Evolutionary conservation across 83 land plant genomes (phyloP), one percentile per base, ranked within the genome.

Genomic region (Thuja plicata): DNA sequence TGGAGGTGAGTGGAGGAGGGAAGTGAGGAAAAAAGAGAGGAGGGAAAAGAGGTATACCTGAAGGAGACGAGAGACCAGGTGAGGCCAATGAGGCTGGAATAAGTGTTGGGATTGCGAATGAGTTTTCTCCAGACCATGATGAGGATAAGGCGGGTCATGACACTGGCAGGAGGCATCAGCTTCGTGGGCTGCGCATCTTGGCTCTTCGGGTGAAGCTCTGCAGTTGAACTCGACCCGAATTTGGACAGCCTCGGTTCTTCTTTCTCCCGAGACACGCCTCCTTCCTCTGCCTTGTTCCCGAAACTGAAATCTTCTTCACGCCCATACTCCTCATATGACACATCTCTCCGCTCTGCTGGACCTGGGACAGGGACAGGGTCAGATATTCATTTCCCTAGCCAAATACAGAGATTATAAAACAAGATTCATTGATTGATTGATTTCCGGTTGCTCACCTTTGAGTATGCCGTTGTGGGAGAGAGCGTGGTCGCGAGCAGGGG

Each of bases 101-200:
- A 97, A 30, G 97, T 96, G 92, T 95, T 94, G 73, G 98, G 97
- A 84, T 95, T 95, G 55, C 96, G 93, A 89, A 95, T 93, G 80
- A 95, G 95, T 77, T 94, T 95, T 48, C 97, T 91, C 96, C 96
- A 94, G 8, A 95, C 96, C 96, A 95, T 92, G 89, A 94, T 92
- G 30, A 95, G 94, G 4, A 95, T 92, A 3, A 95, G 93, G 89
- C 92, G 90, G 0, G 95, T 91, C 96, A 95, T 95, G 10, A 95
- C 96, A 81, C 92, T 91, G 8, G 96, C 92, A 5, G 96, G 94
- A 24, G 95, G 96, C 96, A 93, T 92, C 43, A 55, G 73, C 71
- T 54, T 37, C n/a, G 38, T 57, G 1, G 30, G 30, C 87, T 95
- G 95, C 15, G 9, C 88, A 35, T 89, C 94, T 62, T 89, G 92